Percentiles rank a stretch among this genome's conserved stretches.
Conservation (phyloP, 495 filamentous ascomycete species). For the Parathielavia hyrcaniae region DNA sequence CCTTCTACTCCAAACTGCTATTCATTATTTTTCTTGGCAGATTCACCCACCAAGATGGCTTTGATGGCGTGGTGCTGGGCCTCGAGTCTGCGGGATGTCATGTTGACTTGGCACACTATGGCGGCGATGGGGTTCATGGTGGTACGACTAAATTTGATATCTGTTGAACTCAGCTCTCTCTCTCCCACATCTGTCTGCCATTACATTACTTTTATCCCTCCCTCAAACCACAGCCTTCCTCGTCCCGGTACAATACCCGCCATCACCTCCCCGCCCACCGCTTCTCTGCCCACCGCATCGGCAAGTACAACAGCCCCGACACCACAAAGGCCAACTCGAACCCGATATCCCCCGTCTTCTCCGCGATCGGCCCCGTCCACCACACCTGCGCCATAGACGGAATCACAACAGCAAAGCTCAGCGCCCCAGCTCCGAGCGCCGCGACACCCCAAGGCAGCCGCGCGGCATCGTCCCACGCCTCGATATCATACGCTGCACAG, state of each 20-base stretch:
- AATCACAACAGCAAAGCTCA: slow-evolving; percentile 45
- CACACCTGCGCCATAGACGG: slow-evolving; percentile 52
- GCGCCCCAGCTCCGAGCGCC: slow-evolving; percentile 36
- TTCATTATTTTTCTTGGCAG: slow-evolving; percentile 26
- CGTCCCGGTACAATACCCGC: no score
- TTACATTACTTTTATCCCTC: background rate
- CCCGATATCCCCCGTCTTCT: slow-evolving; percentile 52
- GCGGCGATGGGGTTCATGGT: slow-evolving; percentile 12
- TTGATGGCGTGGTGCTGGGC: slow-evolving; percentile 33
- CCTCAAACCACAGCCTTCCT: background rate
- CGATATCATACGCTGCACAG: slow-evolving; percentile 38
- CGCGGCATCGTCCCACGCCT: slow-evolving; percentile 44
- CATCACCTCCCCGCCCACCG: slow-evolving; percentile 22
- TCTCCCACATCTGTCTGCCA: background rate
- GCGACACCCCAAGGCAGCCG: slow-evolving; percentile 44
- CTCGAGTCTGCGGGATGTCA: slow-evolving; percentile 25
- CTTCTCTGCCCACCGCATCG: slow-evolving; percentile 39
- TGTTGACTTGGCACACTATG: slow-evolving; percentile 30
- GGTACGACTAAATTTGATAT: background rate
- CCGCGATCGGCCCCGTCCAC: slow-evolving; percentile 50
- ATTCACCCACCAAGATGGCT: slow-evolving; percentile 29
- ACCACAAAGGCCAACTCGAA: slow-evolving; percentile 52
- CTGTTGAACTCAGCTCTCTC: background rate
- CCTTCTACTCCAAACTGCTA: slow-evolving; percentile 33
- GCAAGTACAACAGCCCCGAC: slow-evolving; percentile 44